phyloP scores from a whole-genome alignment of 73 alveolate genomes.

The Effrenium voratum region DNA sequence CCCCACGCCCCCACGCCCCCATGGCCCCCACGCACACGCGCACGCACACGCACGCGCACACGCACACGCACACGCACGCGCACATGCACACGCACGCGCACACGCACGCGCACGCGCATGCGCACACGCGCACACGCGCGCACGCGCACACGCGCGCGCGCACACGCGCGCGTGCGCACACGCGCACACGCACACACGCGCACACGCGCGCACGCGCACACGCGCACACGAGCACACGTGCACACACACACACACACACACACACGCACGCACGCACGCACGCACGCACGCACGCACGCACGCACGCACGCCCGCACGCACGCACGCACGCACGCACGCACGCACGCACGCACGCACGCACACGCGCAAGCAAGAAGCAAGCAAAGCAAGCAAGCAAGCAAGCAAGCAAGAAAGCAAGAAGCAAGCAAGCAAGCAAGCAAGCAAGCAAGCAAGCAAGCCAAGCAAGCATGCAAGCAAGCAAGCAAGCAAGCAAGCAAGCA shows the following conservation, averaged over 20 bases:
- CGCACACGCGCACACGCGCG: slow-evolving; percentile 1
- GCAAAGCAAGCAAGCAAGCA: no score
- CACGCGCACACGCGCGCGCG: not conserved
- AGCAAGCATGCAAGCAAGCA: no score
- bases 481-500: no score
- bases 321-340: not conserved
- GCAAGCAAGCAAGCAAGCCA: no score
- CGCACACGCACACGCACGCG: not conserved
- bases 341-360: not conserved
- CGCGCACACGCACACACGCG: not conserved
- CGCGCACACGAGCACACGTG: not conserved
- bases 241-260: not conserved
- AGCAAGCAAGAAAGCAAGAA: no score
- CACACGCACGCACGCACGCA: not conserved
- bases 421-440: no score
- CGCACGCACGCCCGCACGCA: not conserved
- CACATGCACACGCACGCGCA: not conserved
- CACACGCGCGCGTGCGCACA: not conserved
- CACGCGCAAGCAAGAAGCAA: not conserved
- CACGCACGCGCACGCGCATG: not conserved
- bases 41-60: not conserved
- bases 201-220: not conserved
- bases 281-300: slow-evolving; percentile 8
- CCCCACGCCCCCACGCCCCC: not conserved
- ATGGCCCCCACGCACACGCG: not conserved